These are phyloP conservation scores for Cerioporus squamosus DNA, from an alignment of 1,284 basidiomycete genomes.

Conservation along the genomic window DNA sequence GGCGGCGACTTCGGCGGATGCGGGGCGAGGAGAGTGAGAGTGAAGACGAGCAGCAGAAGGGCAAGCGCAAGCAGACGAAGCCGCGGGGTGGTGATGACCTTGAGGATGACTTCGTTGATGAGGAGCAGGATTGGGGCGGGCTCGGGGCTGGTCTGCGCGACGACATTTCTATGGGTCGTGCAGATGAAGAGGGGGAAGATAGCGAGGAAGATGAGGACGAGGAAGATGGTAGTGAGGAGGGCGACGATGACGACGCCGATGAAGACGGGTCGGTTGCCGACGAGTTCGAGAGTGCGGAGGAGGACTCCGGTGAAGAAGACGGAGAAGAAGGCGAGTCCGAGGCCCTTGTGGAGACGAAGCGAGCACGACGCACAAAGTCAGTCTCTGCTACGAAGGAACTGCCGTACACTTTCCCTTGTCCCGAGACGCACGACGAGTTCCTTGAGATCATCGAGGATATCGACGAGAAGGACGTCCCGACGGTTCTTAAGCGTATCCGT, in stretches of 20 bases:
- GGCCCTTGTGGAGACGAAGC: slow-evolving; percentile 28
- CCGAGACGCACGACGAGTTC: slow-evolving; percentile 86
- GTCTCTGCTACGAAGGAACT: slow-evolving; percentile 55
- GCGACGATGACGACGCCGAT: slow-evolving; percentile 29
- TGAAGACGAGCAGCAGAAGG: slow-evolving; percentile 57
- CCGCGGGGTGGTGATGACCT: slow-evolving; percentile 81
- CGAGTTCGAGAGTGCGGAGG: slow-evolving; percentile 30
- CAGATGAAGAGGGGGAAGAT: slow-evolving; percentile 51
- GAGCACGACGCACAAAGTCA: slow-evolving; percentile 22
- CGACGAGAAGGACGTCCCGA: slow-evolving; percentile 74
- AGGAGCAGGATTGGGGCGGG: slow-evolving; percentile 50
- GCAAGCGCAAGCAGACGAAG: slow-evolving; percentile 46
- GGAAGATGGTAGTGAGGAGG: too few relatives aligned
- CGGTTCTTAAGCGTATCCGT: slow-evolving; percentile 90
- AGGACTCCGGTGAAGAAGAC: slow-evolving; percentile 31
- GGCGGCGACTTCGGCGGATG: slow-evolving; percentile 84
- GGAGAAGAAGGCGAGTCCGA: slow-evolving; percentile 50
- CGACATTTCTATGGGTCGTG: slow-evolving; percentile 35
- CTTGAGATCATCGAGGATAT: slow-evolving; percentile 79
- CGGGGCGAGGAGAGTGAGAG: slow-evolving; percentile 76
- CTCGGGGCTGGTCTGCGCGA: slow-evolving; percentile 57
- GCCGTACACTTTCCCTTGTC: slow-evolving; percentile 93
- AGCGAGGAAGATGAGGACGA: slow-evolving; percentile 40
- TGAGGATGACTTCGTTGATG: slow-evolving; percentile 85
- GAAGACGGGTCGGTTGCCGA: slow-evolving; percentile 37